Conservation (phyloP, 768 basidiomycete species). For the Tremella yokohamensis region DNA sequence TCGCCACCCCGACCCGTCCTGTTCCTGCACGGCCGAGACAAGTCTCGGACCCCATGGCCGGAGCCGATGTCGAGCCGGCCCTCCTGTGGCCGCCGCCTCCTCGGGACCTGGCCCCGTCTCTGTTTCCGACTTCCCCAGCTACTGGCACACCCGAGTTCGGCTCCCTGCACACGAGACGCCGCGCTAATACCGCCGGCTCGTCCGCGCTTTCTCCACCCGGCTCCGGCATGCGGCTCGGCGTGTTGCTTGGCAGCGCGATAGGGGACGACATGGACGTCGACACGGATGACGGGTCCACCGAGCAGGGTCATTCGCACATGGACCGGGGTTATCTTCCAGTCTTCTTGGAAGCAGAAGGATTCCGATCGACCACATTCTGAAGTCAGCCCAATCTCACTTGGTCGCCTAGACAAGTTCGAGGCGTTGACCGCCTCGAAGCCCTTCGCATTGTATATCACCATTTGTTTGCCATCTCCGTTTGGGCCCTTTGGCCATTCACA, state of each 20-base stretch:
- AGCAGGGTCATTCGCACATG: neutral
- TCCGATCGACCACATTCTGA: conserved; percentile 9
- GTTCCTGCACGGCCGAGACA: conserved; percentile 9
- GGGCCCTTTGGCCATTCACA: no score
- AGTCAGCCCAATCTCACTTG: no score
- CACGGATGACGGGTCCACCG: conserved; percentile 18
- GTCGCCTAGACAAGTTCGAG: no score
- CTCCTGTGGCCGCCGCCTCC: conserved; percentile 38
- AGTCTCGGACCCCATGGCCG: neutral
- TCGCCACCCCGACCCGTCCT: conserved; percentile 30
- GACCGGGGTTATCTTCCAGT: conserved; percentile 20
- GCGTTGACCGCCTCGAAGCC: no score
- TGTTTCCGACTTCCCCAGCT: conserved; percentile 35
- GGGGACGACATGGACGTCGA: conserved; percentile 21
- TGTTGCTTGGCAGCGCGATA: conserved; percentile 26
- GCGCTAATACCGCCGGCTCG: neutral
- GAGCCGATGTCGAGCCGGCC: conserved; percentile 7
- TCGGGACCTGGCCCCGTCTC: conserved; percentile 21
- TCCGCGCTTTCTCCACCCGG: neutral
- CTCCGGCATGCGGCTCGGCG: conserved; percentile 28
- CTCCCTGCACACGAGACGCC: neutral
- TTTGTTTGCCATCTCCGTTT: no score
- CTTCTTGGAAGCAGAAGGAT: conserved; percentile 27
- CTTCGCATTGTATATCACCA: no score
- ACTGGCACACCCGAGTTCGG: conserved; percentile 22